Conservation (phyloP, 352 stramenopile genomes). For the Pythium phragmitis region DNA sequence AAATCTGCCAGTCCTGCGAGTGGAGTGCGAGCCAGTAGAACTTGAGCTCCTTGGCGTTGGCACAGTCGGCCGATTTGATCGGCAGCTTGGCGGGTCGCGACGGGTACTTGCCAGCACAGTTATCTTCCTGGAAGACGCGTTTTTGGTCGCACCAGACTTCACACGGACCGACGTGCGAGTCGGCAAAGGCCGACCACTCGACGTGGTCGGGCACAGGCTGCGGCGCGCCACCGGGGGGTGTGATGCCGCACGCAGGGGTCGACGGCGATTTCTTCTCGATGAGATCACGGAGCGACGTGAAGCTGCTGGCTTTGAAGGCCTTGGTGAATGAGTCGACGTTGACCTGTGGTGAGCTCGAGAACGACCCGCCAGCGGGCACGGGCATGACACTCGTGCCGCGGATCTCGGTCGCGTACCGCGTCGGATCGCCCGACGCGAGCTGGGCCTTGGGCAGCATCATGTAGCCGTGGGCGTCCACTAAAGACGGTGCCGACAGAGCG, state of each 20-base stretch:
- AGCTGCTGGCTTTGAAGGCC: conserved; percentile 28
- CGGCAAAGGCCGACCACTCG: conserved; percentile 28
- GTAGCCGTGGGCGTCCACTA: conserved; percentile 18
- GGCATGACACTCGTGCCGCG: conserved; percentile 35
- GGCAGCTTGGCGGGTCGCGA: conserved; percentile 24
- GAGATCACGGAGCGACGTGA: conserved; percentile 29
- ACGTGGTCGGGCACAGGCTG: conserved; percentile 24
- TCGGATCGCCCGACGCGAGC: conserved; percentile 16
- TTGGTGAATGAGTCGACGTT: conserved; percentile 31
- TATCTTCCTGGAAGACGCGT: conserved; percentile 31
- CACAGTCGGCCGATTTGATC: conserved; percentile 29
- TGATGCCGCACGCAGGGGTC: conserved; percentile 22
- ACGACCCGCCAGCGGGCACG: conserved; percentile 45
- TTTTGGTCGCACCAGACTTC: conserved; percentile 40
- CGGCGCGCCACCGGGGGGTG: not conserved
- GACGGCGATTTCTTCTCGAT: conserved; percentile 26
- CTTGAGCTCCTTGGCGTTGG: conserved; percentile 26
- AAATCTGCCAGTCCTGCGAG: conserved; percentile 31
- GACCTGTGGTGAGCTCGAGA: conserved; percentile 23
- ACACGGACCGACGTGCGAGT: conserved; percentile 32
- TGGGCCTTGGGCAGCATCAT: conserved; percentile 20
- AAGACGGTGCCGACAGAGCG: conserved; percentile 2
- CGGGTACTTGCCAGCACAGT: conserved; percentile 28
- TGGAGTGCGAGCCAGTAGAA: conserved; percentile 35
- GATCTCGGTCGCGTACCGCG: conserved; percentile 25